Evolutionary conservation across 1,139 yeast genomes (phyloP), one percentile per base, ranked within the genome.

Genomic region (Debaryomycetaceae sp.): DNA sequence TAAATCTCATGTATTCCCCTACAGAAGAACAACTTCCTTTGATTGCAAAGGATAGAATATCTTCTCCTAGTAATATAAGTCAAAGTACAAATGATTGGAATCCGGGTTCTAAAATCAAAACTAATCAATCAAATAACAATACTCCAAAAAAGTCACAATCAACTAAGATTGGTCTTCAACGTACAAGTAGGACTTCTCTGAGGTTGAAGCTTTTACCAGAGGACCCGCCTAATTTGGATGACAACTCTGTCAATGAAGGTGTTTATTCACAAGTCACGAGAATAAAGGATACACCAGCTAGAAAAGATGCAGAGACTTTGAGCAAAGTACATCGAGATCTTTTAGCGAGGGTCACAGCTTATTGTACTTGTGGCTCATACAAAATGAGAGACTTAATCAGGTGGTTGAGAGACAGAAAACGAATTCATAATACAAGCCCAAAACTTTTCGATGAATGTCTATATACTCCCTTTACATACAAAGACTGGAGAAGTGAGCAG

Each of bases 321-420:
- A 96, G 97, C 6, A 91, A 90, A 59, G 87, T 87, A 53, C 97
- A 93, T 60, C 75, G 99, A 48, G 86, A 84, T 40, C 65, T 85
- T 43, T 70, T 87, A 43, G 95, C 99, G 1, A 72, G 99, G 54
- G 97, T 91, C 2, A 91, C 97, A 0, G 96, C 97, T 0, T 93
- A 90, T 61, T 91, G 98, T 66, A 91, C 98, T 0, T 90, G 97
- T 38, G 93, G 97, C 34, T 83, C 95, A 23, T 93, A 90, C 60
- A 82, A 81, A 52, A 87, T 93, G 95, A 81, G 85, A 55, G 97
- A 91, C 44, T 68, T 93, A 39, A 74, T 86, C 45, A 72, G 95
- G 54, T 93, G 97, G 90, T 68, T 93, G 43, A 83, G 86, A 55
- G 95, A 88, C 43, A 76, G 91, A 20, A 87, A 83, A 57, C 70